Conservation (phyloP, 257 asterid species). For the Salvia hispanica region DNA sequence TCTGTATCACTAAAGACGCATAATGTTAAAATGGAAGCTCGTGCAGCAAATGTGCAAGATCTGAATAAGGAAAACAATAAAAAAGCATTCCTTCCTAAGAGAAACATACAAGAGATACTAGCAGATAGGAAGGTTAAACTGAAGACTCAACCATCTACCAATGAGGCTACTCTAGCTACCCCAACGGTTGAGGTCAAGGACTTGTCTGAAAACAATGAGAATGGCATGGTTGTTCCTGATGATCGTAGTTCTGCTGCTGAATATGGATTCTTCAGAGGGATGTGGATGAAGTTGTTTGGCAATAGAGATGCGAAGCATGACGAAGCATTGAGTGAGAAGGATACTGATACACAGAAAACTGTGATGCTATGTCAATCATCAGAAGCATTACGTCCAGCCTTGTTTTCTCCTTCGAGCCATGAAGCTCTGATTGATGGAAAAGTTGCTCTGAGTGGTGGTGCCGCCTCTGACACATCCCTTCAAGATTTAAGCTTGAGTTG, state of each 20-base stretch:
- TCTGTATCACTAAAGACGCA: too few relatives aligned
- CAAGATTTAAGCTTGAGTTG: slow-evolving; percentile 38
- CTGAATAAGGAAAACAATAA: slow-evolving; percentile 28
- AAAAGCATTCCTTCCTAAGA: slow-evolving; percentile 27
- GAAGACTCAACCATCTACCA: slow-evolving; percentile 37
- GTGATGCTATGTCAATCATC: slow-evolving; percentile 32
- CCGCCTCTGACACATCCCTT: slow-evolving; percentile 31
- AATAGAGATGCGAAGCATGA: slow-evolving; percentile 31
- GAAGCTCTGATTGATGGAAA: slow-evolving; percentile 32
- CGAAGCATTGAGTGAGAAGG: slow-evolving; percentile 31
- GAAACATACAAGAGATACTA: slow-evolving; percentile 30
- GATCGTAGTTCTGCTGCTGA: slow-evolving; percentile 38
- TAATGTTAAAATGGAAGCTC: too few relatives aligned
- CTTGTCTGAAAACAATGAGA: slow-evolving; percentile 30
- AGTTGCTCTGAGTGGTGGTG: slow-evolving; percentile 27
- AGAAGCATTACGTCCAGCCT: slow-evolving; percentile 32
- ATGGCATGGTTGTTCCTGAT: slow-evolving; percentile 13
- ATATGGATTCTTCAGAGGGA: slow-evolving; percentile 49
- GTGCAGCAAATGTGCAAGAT: slow-evolving; percentile 28
- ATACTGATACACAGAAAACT: slow-evolving; percentile 32
- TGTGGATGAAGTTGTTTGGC: slow-evolving; percentile 59
- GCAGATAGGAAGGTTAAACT: slow-evolving; percentile 29
- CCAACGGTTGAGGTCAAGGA: slow-evolving; percentile 37
- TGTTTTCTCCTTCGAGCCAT: slow-evolving; percentile 49
- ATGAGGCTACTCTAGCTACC: slow-evolving; percentile 42